These are phyloP conservation scores for Syncephalastrum contaminatum DNA, from an alignment of 371 early-diverging fungal genomes.

Conservation along the genomic window DNA sequence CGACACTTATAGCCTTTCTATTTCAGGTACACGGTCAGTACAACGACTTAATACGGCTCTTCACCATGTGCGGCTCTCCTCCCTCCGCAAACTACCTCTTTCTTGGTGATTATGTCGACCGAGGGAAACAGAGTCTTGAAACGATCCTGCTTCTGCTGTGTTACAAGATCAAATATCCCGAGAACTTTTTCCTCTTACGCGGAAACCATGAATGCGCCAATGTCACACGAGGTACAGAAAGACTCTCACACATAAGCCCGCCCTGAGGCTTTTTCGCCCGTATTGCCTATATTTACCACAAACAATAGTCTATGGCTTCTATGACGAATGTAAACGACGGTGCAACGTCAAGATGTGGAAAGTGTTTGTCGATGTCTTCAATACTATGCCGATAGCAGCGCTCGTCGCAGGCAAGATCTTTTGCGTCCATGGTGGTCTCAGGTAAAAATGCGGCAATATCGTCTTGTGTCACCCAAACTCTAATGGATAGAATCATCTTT, in stretches of 20 bases:
- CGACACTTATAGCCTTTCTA: no score
- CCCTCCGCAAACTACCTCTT: conserved; percentile 89
- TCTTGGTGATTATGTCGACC: conserved; percentile 97
- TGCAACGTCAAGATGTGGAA: conserved; percentile 93
- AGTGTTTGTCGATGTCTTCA: conserved; percentile 93
- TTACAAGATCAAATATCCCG: conserved; percentile 95
- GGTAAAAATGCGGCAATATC: conserved; percentile 79
- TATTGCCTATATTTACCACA: conserved; percentile 14
- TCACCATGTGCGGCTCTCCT: conserved; percentile 85
- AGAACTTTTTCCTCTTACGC: conserved; percentile 94
- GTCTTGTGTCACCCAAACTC: no score
- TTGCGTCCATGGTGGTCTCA: conserved; percentile 96
- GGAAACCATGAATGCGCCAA: conserved; percentile 98
- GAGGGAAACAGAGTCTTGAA: conserved; percentile 94
- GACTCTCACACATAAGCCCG: background rate
- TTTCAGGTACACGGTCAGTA: conserved; percentile 89
- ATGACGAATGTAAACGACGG: conserved; percentile 97
- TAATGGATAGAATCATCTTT: no score
- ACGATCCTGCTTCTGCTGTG: conserved; percentile 91
- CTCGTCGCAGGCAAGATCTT: conserved; percentile 93
- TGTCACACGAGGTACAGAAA: conserved; percentile 72
- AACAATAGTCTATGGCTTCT: conserved; percentile 83
- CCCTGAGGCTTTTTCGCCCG: background rate
- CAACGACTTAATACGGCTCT: conserved; percentile 84
- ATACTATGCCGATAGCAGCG: conserved; percentile 94